Percentiles rank a stretch among this genome's conserved stretches.
Conservation (phyloP, 257 asterid genomes). For the Euphrasia confusa region DNA sequence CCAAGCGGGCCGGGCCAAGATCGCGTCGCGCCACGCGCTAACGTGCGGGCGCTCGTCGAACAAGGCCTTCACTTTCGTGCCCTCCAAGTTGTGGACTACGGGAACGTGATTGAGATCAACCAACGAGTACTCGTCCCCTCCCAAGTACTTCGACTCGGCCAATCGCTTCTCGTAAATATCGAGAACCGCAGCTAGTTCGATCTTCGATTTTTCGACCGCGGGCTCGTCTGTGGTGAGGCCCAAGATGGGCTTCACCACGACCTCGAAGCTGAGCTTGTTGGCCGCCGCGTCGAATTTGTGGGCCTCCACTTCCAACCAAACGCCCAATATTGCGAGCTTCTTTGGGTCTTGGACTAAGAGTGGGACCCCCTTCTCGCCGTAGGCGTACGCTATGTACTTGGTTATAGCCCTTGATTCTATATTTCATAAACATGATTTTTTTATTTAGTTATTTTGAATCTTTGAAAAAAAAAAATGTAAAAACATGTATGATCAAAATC, state of each 20-base stretch:
- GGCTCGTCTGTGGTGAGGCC: conserved; percentile 37
- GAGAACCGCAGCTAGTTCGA: conserved; percentile 31
- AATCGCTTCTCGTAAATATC: conserved; percentile 45
- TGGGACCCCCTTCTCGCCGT: conserved; percentile 11
- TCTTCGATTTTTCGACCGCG: conserved; percentile 20
- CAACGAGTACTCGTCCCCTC: conserved; percentile 40
- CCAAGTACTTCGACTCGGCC: conserved; percentile 41
- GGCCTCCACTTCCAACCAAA: conserved; percentile 52
- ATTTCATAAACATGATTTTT: background rate
- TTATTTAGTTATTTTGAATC: too few relatives aligned
- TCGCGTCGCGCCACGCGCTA: too few relatives aligned
- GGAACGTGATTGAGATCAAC: conserved; percentile 53
- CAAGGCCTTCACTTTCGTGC: conserved; percentile 30
- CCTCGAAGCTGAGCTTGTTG: conserved; percentile 33
- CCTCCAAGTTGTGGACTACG: conserved; percentile 30
- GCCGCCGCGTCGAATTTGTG: conserved; percentile 34
- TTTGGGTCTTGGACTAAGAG: conserved; percentile 34
- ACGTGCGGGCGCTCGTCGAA: conserved; percentile 23
- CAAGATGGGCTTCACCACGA: conserved; percentile 26
- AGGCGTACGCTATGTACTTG: conserved; percentile 5
- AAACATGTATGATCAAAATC: too few relatives aligned
- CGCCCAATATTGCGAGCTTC: conserved; percentile 25
- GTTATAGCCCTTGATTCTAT: conserved; percentile 22
- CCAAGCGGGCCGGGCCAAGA: too few relatives aligned
- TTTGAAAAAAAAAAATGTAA: too few relatives aligned